Evolutionary conservation across 1,284 basidiomycete species (phyloP).

Genomic region (Uromyces viciae-fabae): DNA sequence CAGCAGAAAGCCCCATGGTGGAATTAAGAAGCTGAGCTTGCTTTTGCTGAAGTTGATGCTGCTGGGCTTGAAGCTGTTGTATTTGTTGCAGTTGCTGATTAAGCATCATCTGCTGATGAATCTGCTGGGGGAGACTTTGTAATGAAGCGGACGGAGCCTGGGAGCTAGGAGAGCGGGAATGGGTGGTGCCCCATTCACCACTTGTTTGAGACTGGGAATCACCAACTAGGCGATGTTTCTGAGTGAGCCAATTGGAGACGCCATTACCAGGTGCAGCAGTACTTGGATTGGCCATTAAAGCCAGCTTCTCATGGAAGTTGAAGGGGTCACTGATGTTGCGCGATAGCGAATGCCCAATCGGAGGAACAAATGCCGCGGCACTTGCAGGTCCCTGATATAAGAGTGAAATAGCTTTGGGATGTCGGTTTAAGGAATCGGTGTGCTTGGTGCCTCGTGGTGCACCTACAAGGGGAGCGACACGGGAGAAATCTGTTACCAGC

Average conservation of each 20-base stretch:
- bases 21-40: conserved; percentile 39
- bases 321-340: conserved; percentile 52
- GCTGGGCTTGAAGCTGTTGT: conserved; percentile 44
- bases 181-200: conserved; percentile 19
- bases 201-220: conserved; percentile 56
- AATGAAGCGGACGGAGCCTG: conserved; percentile 60
- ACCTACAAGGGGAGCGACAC: not conserved
- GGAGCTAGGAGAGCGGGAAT: conserved; percentile 53
- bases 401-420: not conserved
- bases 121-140: conserved; percentile 21
- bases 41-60: conserved; percentile 45
- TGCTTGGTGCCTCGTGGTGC: not conserved
- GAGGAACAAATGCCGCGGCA: conserved; percentile 59
- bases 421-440: not conserved
- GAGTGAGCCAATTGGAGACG: conserved; percentile 56
- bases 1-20: conserved; percentile 49
- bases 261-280: conserved; percentile 59
- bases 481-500: conserved; percentile 34
- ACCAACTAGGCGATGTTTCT: conserved; percentile 63
- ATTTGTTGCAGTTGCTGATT: conserved; percentile 44
- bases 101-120: conserved; percentile 36
- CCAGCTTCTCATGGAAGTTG: conserved; percentile 55
- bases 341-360: conserved; percentile 58
- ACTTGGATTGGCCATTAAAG: conserved; percentile 47
- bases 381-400: conserved; percentile 57